These are phyloP conservation scores for Scheffersomyces stambukii DNA, from an alignment of 1,139 yeast genomes.

Conservation along the genomic window DNA sequence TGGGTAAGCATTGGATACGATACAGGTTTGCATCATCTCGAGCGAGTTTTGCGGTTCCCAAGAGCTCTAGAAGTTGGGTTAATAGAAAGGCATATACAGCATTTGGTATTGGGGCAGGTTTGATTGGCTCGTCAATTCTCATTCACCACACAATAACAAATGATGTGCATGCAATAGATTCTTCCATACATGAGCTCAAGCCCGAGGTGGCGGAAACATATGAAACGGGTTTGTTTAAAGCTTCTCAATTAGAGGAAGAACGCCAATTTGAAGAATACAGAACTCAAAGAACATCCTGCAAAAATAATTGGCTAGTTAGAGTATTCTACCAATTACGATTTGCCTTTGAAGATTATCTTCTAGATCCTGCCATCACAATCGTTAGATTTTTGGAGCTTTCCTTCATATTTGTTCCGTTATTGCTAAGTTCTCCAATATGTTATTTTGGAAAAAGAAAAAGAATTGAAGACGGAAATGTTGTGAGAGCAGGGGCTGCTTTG, in stretches of 20 bases:
- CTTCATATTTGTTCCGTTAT: conserved; percentile 64
- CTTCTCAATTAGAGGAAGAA: conserved; percentile 53
- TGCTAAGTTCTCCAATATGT: conserved; percentile 61
- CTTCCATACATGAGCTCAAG: conserved; percentile 29
- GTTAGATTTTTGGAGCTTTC: conserved; percentile 68
- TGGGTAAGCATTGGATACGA: too few relatives aligned
- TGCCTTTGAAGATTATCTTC: conserved; percentile 44
- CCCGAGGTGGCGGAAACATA: conserved; percentile 59
- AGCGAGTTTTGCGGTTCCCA: too few relatives aligned
- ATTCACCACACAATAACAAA: too few relatives aligned
- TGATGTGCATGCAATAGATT: conserved; percentile 33
- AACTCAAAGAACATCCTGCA: conserved; percentile 18
- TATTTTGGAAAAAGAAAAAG: conserved; percentile 50
- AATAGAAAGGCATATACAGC: too few relatives aligned
- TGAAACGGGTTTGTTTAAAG: conserved; percentile 61
- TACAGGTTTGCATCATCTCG: too few relatives aligned
- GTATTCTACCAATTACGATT: conserved; percentile 35
- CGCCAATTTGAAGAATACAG: conserved; percentile 23
- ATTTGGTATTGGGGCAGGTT: too few relatives aligned
- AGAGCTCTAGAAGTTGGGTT: too few relatives aligned
- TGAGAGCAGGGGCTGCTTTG: conserved; percentile 56
- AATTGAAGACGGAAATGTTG: conserved; percentile 20
- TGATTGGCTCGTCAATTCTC: too few relatives aligned
- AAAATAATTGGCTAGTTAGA: conserved; percentile 23
- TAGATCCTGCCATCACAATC: conserved; percentile 69